These are phyloP conservation scores for Diplosphaera chodatii DNA, from an alignment of 139 green algal genomes.

Conservation along the genomic window DNA sequence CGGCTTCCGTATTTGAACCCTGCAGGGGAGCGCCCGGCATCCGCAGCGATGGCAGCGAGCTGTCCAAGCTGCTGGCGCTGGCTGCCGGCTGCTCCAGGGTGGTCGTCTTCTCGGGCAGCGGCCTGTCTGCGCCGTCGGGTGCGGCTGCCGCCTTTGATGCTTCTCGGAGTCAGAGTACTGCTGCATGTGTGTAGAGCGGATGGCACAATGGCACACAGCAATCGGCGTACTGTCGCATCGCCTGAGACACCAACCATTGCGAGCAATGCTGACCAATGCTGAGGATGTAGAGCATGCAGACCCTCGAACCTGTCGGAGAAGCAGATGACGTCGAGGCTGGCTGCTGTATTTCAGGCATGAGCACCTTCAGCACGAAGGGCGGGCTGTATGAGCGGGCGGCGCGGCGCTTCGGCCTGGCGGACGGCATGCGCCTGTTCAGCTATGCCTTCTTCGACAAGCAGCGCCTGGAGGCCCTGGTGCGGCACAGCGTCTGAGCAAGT, in stretches of 20 bases:
- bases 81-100: constrained; percentile 33
- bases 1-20: no score
- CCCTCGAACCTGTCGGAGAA: neutral
- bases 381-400: constrained; percentile 80
- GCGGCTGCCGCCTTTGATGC: no score
- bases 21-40: no score
- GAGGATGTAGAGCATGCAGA: neutral
- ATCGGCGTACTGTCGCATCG: no score
- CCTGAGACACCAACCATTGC: neutral
- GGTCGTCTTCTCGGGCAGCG: constrained; percentile 80
- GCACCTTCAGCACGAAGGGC: constrained; percentile 77
- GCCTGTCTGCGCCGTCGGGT: constrained; percentile 74
- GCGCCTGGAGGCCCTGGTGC: constrained; percentile 23
- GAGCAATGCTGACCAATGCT: neutral
- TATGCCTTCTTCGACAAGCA: constrained; percentile 73
- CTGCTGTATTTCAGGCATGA: constrained; percentile 63
- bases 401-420: constrained; percentile 61
- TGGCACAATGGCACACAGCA: no score
- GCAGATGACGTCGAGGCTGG: no score
- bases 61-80: constrained; percentile 22
- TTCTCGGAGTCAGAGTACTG: no score
- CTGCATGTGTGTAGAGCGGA: no score
- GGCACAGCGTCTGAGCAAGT: neutral
- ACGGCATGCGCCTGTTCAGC: constrained; percentile 86
- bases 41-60: neutral